Evolutionary conservation across 371 early-diverging fungal genomes (phyloP).

Genomic region (Dichotomocladium elegans): DNA sequence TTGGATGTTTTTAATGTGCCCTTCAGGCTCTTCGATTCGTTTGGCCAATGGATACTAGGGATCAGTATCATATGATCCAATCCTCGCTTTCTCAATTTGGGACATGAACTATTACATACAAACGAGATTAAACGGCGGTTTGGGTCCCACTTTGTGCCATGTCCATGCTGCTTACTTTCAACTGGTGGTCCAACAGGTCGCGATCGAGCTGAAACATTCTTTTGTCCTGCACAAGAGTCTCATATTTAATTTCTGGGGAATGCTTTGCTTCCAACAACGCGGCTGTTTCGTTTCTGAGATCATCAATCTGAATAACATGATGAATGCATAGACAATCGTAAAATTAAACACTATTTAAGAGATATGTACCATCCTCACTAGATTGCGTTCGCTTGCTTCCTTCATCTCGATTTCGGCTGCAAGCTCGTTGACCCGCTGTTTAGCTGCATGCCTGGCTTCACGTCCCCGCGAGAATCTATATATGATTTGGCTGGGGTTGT

Average conservation of each 20-base stretch:
- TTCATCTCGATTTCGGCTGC: background rate
- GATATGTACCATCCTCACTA: background rate
- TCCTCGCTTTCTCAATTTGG: slow-evolving; percentile 51
- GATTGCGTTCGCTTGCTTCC: background rate
- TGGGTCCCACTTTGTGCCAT: background rate
- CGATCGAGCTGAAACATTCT: slow-evolving; percentile 43
- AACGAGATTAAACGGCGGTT: background rate
- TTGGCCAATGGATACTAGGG: slow-evolving; percentile 54
- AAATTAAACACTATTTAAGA: background rate
- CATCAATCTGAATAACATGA: slow-evolving; percentile 7
- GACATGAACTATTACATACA: slow-evolving; percentile 59
- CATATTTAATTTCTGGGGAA: slow-evolving; percentile 1
- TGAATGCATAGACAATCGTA: background rate
- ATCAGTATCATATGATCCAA: slow-evolving; percentile 14
- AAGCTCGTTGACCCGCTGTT: background rate
- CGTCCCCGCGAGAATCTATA: background rate
- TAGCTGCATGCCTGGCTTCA: background rate
- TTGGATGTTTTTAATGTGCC: slow-evolving; percentile 29
- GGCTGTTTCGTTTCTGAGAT: slow-evolving; percentile 2
- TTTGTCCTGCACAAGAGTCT: slow-evolving; percentile 13
- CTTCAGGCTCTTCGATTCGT: slow-evolving; percentile 61
- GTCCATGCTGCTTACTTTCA: slow-evolving; percentile 26
- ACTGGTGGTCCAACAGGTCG: slow-evolving; percentile 46
- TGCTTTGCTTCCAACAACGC: slow-evolving; percentile 3
- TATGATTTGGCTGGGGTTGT: background rate